Evolutionary conservation across 2,329 filamentous ascomycete genomes (phyloP).

Genomic region (Diaporthe ilicicola): DNA sequence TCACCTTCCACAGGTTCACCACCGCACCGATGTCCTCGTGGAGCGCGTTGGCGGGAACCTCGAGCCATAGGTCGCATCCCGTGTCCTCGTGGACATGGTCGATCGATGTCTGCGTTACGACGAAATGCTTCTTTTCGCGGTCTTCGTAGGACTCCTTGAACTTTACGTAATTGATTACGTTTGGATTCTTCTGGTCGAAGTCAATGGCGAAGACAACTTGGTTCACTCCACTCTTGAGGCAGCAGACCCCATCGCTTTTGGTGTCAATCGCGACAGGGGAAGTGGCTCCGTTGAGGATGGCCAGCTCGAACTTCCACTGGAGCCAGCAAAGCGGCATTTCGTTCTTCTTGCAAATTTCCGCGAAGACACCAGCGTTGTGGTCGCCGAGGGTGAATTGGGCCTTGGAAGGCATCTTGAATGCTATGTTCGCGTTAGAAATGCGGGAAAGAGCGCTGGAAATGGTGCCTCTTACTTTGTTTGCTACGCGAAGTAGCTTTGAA

Average conservation of each 20-base stretch:
- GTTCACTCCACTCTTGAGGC: neutral
- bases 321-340: slow-evolving; percentile 26
- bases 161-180: slow-evolving; percentile 16
- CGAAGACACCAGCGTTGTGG: slow-evolving; percentile 5
- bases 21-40: slow-evolving; percentile 8
- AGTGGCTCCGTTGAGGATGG: neutral
- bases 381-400: slow-evolving; percentile 11
- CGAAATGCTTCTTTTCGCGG: neutral
- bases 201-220: slow-evolving; percentile 25
- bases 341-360: neutral
- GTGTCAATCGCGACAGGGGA: slow-evolving; percentile 11
- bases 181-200: slow-evolving; percentile 18
- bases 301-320: slow-evolving; percentile 25
- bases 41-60: neutral
- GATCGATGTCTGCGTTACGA: slow-evolving; percentile 29
- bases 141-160: slow-evolving; percentile 23
- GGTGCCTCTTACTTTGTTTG: neutral
- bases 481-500: neutral
- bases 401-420: neutral
- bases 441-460: no score
- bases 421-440: neutral
- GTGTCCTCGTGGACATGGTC: slow-evolving; percentile 18
- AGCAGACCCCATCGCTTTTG: neutral
- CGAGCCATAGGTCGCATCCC: slow-evolving; percentile 20
- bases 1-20: slow-evolving; percentile 1